A percentile compares a stretch with the other conserved stretches of the same genome.
These are phyloP conservation scores for Metarhizium humberi DNA, from an alignment of 2,329 filamentous ascomycete species.

Conservation along the genomic window DNA sequence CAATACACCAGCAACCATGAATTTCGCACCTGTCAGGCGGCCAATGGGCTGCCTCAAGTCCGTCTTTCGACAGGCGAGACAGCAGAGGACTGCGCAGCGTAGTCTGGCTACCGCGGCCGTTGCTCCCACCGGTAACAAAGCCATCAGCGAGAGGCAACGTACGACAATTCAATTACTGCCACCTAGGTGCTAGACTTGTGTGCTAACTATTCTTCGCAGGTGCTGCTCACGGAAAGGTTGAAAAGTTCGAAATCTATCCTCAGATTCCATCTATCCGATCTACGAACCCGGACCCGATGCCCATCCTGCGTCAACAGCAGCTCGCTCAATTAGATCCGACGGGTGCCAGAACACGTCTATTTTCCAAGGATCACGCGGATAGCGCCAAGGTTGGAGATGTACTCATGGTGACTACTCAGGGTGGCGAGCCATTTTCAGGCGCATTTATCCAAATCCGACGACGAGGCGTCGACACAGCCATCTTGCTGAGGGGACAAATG, in stretches of 20 bases:
- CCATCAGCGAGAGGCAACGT: conserved; percentile 26
- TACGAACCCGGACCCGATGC: conserved; percentile 58
- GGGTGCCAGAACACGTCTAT: conserved; percentile 72
- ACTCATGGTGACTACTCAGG: conserved; percentile 73
- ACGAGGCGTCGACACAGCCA: conserved; percentile 79
- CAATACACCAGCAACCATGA: conserved; percentile 34
- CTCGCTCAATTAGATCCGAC: conserved; percentile 72
- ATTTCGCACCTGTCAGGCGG: conserved; percentile 53
- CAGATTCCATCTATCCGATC: conserved; percentile 45
- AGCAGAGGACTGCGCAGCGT: conserved; percentile 34
- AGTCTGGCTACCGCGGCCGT: conserved; percentile 35
- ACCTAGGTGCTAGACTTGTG: background rate
- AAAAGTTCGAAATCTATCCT: conserved; percentile 43
- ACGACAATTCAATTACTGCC: conserved; percentile 10
- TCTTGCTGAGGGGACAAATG: conserved; percentile 78
- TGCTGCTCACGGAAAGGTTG: conserved; percentile 23
- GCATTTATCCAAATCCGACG: conserved; percentile 81
- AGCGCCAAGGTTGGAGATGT: conserved; percentile 81
- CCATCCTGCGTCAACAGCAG: conserved; percentile 57
- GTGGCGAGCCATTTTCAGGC: conserved; percentile 79
- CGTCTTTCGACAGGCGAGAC: conserved; percentile 48
- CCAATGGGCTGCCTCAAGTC: conserved; percentile 64
- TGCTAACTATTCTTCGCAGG: conserved; percentile 16
- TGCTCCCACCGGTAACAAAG: conserved; percentile 13
- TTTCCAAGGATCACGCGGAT: conserved; percentile 68